Conservation (phyloP, 495 filamentous ascomycete genomes). For the Neurospora sp. region DNA sequence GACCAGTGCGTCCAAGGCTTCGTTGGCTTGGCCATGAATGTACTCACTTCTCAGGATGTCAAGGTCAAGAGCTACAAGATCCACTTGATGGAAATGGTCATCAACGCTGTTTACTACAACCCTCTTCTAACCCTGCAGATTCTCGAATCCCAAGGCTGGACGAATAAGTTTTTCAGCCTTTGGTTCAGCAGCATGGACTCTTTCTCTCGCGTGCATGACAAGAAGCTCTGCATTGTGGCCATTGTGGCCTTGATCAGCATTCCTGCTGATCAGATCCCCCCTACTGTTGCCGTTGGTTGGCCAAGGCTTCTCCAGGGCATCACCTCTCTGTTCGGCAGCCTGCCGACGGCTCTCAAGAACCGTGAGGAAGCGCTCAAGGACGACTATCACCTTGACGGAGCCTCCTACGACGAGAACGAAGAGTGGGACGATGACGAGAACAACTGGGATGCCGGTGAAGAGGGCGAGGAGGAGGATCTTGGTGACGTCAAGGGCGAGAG, state of each 20-base stretch:
- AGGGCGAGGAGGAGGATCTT: slow-evolving; percentile 41
- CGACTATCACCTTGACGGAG: slow-evolving; percentile 62
- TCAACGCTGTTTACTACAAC: slow-evolving; percentile 98
- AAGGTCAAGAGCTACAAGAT: slow-evolving; percentile 86
- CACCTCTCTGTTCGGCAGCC: slow-evolving; percentile 79
- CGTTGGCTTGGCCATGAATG: slow-evolving; percentile 76
- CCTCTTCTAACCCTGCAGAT: slow-evolving; percentile 70
- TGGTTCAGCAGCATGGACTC: slow-evolving; percentile 96
- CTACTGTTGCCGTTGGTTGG: slow-evolving; percentile 90
- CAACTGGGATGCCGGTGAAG: slow-evolving; percentile 39
- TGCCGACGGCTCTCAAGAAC: slow-evolving; percentile 77
- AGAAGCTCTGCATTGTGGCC: slow-evolving; percentile 91
- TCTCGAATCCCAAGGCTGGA: slow-evolving; percentile 84
- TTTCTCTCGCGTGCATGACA: slow-evolving; percentile 92
- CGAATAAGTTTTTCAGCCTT: slow-evolving; percentile 97
- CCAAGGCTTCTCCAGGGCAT: slow-evolving; percentile 89
- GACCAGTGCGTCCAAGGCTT: slow-evolving; percentile 82
- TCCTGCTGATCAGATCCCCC: slow-evolving; percentile 64
- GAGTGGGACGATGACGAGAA: slow-evolving; percentile 66
- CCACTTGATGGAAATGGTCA: slow-evolving; percentile 97
- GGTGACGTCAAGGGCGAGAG: slow-evolving; percentile 77
- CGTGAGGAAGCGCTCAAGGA: slow-evolving; percentile 91
- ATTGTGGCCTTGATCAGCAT: slow-evolving; percentile 76
- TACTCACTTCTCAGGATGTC: slow-evolving; percentile 57
- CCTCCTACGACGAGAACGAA: slow-evolving; percentile 68